These are phyloP conservation scores for Chionographis japonica DNA, from an alignment of 106 monocot species.

Conservation along the genomic window DNA sequence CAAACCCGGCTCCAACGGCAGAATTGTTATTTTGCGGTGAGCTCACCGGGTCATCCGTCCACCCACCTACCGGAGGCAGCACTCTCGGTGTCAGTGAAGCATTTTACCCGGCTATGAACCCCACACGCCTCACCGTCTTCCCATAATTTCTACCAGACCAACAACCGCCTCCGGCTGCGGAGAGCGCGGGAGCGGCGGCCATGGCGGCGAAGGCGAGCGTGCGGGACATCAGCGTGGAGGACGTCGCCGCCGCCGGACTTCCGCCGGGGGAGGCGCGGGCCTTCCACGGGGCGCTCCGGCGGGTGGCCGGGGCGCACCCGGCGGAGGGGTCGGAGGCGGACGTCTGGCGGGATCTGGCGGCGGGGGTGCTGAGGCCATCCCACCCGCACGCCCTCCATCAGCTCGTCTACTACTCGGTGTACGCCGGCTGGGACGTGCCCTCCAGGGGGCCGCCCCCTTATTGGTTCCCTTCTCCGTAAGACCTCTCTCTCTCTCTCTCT, in stretches of 20 bases:
- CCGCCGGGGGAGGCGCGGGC: slow-evolving; percentile 24
- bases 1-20: too few species aligned
- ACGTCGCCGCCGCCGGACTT: slow-evolving; percentile 49
- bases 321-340: slow-evolving; percentile 26
- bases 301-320: background rate
- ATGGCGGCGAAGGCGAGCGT: slow-evolving; percentile 13
- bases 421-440: slow-evolving; percentile 52
- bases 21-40: too few species aligned
- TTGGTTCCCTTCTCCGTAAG: slow-evolving; percentile 86
- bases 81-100: too few species aligned
- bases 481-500: background rate
- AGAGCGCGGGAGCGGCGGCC: too few species aligned
- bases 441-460: slow-evolving; percentile 71
- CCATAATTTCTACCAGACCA: too few species aligned
- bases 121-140: too few species aligned
- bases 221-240: slow-evolving; percentile 45
- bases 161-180: too few species aligned
- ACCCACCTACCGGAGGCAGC: too few species aligned
- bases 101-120: too few species aligned
- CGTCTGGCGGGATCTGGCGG: slow-evolving; percentile 36
- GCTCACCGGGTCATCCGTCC: too few species aligned
- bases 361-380: slow-evolving; percentile 44
- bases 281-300: slow-evolving; percentile 33
- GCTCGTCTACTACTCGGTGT: slow-evolving; percentile 85
- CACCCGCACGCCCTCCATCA: slow-evolving; percentile 77